Evolutionary conservation across 768 basidiomycete species (phyloP).

Genomic region (Hortiboletus campestris): DNA sequence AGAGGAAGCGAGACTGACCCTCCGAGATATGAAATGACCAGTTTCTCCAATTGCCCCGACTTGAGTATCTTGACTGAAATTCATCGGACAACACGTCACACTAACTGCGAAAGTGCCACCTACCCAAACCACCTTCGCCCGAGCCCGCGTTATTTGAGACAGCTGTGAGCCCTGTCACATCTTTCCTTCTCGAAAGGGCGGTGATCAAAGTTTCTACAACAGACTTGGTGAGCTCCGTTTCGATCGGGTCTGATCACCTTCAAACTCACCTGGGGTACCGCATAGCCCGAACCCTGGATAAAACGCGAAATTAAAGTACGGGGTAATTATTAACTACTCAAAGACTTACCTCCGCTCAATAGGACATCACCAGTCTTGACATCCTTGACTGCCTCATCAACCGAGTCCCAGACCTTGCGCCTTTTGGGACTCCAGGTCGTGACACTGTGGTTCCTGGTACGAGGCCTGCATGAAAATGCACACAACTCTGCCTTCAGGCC

Average conservation of each 20-base stretch:
- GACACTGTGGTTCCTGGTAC: conserved; percentile 3
- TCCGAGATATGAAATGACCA: conserved; percentile 87
- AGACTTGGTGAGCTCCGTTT: neutral
- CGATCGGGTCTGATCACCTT: neutral
- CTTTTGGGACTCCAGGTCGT: conserved; percentile 17
- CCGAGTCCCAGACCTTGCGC: conserved; percentile 70
- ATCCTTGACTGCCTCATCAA: conserved; percentile 78
- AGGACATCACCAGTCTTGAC: conserved; percentile 75
- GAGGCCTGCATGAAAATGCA: conserved; percentile 1
- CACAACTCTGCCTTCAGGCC: conserved; percentile 5
- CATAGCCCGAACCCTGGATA: conserved; percentile 80
- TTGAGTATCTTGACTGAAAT: conserved; percentile 65
- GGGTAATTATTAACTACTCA: conserved; percentile 21
- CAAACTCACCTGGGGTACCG: conserved; percentile 68
- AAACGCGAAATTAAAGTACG: neutral
- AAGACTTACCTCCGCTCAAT: conserved; percentile 70
- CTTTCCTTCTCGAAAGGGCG: conserved; percentile 68
- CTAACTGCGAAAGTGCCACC: neutral
- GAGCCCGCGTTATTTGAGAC: conserved; percentile 85
- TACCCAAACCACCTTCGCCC: conserved; percentile 67
- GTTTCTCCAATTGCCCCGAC: conserved; percentile 70
- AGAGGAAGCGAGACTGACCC: conserved; percentile 42
- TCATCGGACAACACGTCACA: neutral
- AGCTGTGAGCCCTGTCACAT: conserved; percentile 68
- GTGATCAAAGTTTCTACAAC: conserved; percentile 70